phyloP scores from a whole-genome alignment of 345 rosid genomes.

The Brassica rapa region DNA sequence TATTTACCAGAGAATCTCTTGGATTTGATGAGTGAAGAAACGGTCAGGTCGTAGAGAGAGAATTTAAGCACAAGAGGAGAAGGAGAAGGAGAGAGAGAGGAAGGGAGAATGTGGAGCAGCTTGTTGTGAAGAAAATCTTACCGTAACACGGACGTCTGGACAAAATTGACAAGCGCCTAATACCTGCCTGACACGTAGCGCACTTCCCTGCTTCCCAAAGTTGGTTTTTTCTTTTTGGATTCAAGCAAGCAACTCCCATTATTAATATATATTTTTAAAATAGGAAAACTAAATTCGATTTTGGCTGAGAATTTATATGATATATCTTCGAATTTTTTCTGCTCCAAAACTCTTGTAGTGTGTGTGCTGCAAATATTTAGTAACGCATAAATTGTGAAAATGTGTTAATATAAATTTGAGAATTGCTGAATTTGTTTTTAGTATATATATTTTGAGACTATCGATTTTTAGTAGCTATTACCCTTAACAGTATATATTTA shows the following conservation, averaged over 20 bases:
- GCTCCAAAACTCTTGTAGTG: background rate
- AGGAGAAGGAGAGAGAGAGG: conserved; percentile 18
- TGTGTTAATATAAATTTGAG: background rate
- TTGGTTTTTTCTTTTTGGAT: conserved; percentile 46
- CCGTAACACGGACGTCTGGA: conserved; percentile 61
- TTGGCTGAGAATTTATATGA: background rate
- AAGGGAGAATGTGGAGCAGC: conserved; percentile 40
- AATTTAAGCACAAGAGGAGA: conserved; percentile 15
- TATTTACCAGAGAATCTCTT: conserved; percentile 43
- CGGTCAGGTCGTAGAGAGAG: conserved; percentile 46
- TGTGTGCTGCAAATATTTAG: background rate
- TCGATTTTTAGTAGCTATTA: background rate
- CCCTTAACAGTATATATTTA: background rate
- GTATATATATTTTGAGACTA: background rate
- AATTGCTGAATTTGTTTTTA: background rate
- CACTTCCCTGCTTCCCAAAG: conserved; percentile 40
- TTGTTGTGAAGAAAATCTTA: conserved; percentile 39
- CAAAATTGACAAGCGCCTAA: background rate
- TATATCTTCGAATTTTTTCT: background rate
- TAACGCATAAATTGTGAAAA: background rate
- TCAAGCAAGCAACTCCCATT: conserved; percentile 1
- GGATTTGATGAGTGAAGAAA: conserved; percentile 50
- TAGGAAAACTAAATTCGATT: background rate
- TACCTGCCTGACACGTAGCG: conserved; percentile 38
- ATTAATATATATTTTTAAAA: background rate